Percentiles rank a stretch among this genome's conserved stretches.
These are phyloP conservation scores for Saccharum hybrid DNA, from an alignment of 202 grass and related monocot genomes.

Conservation along the genomic window DNA sequence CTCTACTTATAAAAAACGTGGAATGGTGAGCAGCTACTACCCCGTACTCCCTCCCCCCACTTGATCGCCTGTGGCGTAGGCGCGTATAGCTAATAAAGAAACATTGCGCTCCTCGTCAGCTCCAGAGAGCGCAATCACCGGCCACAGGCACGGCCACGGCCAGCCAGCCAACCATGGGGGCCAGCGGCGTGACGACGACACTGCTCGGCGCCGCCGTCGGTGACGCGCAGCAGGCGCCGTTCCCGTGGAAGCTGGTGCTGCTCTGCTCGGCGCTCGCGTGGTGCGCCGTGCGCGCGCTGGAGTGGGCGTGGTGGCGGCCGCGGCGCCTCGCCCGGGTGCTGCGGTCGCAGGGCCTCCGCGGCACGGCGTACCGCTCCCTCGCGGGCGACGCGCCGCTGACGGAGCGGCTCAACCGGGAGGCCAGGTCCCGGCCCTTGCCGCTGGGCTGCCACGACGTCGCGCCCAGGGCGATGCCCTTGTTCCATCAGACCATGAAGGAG, in stretches of 20 bases:
- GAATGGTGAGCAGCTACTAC: neutral
- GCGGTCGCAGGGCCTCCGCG: constrained; percentile 62
- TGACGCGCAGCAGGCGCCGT: neutral
- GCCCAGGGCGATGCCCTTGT: constrained; percentile 50
- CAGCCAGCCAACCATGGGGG: neutral
- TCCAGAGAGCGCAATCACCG: neutral
- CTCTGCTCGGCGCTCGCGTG: constrained; percentile 29
- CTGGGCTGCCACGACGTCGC: constrained; percentile 60
- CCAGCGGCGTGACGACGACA: neutral
- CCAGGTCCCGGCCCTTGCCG: constrained; percentile 54
- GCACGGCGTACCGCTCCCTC: constrained; percentile 52
- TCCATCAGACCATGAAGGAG: constrained; percentile 55
- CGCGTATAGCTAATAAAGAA: neutral
- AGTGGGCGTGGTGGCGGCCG: constrained; percentile 66
- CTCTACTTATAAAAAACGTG: constrained; percentile 39
- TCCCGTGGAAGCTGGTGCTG: constrained; percentile 27
- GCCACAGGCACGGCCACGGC: neutral
- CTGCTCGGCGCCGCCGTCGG: neutral
- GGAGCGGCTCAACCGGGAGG: constrained; percentile 51
- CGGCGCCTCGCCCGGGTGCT: constrained; percentile 58
- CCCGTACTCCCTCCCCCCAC: neutral
- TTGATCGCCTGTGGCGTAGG: neutral
- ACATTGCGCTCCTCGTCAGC: constrained; percentile 3
- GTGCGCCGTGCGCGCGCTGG: constrained; percentile 47
- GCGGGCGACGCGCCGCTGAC: constrained; percentile 55